These are phyloP conservation scores for Cytospora schulzeri DNA, from an alignment of 2,329 filamentous ascomycete genomes.

Conservation along the genomic window DNA sequence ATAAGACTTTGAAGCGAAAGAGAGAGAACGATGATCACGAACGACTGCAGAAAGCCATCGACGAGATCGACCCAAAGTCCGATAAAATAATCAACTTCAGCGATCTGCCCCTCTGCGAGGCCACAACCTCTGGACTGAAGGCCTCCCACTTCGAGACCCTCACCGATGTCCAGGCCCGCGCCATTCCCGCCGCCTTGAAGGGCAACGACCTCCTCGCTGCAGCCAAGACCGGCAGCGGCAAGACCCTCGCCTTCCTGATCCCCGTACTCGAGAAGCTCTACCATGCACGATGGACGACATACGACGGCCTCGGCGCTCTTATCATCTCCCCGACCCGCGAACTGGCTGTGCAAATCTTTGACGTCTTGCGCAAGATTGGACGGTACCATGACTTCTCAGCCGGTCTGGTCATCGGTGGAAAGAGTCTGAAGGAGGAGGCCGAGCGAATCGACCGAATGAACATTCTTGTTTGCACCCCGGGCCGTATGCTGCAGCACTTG, in stretches of 20 bases:
- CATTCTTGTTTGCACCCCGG: constrained; percentile 92
- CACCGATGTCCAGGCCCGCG: constrained; percentile 88
- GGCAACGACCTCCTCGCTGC: constrained; percentile 88
- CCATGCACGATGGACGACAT: constrained; percentile 83
- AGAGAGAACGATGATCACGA: constrained; percentile 32
- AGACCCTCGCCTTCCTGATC: constrained; percentile 90
- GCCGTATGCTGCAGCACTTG: constrained; percentile 91
- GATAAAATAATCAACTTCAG: constrained; percentile 69
- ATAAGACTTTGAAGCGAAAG: constrained; percentile 32
- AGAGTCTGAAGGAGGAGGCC: constrained; percentile 83
- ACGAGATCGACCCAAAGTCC: constrained; percentile 66
- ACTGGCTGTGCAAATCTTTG: constrained; percentile 94
- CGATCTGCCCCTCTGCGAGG: constrained; percentile 81
- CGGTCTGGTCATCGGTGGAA: constrained; percentile 90
- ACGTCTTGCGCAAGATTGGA: constrained; percentile 88
- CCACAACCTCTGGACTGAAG: constrained; percentile 78
- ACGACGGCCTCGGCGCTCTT: constrained; percentile 88
- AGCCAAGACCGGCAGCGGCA: constrained; percentile 93
- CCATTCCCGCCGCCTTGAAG: constrained; percentile 85
- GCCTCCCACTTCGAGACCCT: constrained; percentile 85
- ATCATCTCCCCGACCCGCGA: constrained; percentile 94
- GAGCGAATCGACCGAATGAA: constrained; percentile 81
- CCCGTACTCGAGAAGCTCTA: constrained; percentile 93
- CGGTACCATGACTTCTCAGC: constrained; percentile 89
- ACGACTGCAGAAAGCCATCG: constrained; percentile 49